Conservation (phyloP, 495 filamentous ascomycete genomes). For the Trichoderma orchidacearum region DNA sequence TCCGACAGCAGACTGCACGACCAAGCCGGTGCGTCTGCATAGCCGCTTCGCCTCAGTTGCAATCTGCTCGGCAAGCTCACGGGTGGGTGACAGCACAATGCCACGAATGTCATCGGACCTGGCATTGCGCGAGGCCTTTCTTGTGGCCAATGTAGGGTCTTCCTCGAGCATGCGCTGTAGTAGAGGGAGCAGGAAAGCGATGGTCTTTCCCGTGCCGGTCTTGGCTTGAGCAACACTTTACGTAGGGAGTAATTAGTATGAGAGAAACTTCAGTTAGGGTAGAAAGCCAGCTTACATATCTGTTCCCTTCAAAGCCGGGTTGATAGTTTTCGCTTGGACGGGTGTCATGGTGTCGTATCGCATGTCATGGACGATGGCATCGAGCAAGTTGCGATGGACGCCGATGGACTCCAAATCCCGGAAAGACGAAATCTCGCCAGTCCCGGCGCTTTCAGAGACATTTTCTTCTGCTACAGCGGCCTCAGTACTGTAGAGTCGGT, state of each 20-base stretch:
- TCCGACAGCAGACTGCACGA: slow-evolving; percentile 80
- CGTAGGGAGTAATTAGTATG: slow-evolving; percentile 9
- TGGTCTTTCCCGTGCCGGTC: slow-evolving; percentile 79
- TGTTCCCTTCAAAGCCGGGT: slow-evolving; percentile 55
- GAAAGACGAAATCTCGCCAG: slow-evolving; percentile 48
- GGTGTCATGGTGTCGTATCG: slow-evolving; percentile 75
- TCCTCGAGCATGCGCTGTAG: slow-evolving; percentile 55
- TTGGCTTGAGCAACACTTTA: slow-evolving; percentile 76
- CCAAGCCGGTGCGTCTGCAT: slow-evolving; percentile 48
- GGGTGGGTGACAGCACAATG: slow-evolving; percentile 85
- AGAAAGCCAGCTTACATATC: slow-evolving; percentile 55
- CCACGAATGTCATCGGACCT: slow-evolving; percentile 61
- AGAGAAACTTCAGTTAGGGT: slow-evolving; percentile 1
- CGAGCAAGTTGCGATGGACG: slow-evolving; percentile 50
- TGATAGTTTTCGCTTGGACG: slow-evolving; percentile 78
- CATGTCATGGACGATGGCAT: slow-evolving; percentile 61
- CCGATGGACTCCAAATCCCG: slow-evolving; percentile 46
- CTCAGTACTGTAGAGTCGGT: slow-evolving; percentile 25
- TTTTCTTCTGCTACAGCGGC: slow-evolving; percentile 10
- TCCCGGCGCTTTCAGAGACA: slow-evolving; percentile 5
- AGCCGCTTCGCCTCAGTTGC: slow-evolving; percentile 67
- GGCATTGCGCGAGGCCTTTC: slow-evolving; percentile 12
- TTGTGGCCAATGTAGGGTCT: slow-evolving; percentile 34
- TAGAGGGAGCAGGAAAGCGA: slow-evolving; percentile 68
- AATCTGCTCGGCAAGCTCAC: slow-evolving; percentile 93